Conservation (phyloP, 176 grass and related monocot species). For the Luzula sylvatica region DNA sequence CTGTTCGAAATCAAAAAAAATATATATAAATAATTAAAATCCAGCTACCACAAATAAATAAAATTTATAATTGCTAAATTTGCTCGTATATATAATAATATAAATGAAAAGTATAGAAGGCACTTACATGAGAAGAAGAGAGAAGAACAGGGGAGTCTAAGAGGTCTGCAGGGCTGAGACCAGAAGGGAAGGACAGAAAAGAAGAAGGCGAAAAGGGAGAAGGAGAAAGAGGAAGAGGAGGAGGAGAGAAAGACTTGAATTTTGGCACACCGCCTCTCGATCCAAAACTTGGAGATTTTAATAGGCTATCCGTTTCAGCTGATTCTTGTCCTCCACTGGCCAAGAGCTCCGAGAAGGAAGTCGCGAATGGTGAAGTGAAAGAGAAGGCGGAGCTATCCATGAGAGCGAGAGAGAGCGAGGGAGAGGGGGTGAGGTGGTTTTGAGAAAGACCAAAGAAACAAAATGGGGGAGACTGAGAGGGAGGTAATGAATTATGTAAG, state of each 20-base stretch:
- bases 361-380: constrained; percentile 28
- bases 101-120: not conserved
- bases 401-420: not conserved
- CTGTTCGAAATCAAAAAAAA: constrained; percentile 18
- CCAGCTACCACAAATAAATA: not conserved
- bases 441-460: not conserved
- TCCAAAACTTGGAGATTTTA: not conserved
- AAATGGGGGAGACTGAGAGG: not conserved
- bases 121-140: constrained; percentile 32
- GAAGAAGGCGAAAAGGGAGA: constrained; percentile 38
- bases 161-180: constrained; percentile 33
- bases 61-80: not conserved
- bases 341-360: constrained; percentile 26
- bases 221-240: constrained; percentile 34
- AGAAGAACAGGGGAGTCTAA: constrained; percentile 72
- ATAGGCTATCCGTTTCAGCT: not conserved
- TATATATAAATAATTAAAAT: not conserved
- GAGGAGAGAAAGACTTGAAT: constrained; percentile 39
- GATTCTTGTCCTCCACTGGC: not conserved
- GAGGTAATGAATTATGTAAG: not conserved
- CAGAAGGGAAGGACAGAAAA: constrained; percentile 31
- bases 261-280: constrained; percentile 2
- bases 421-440: not conserved
- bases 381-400: constrained; percentile 32
- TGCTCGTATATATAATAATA: no score